phyloP scores from a whole-genome alignment of 176 grass and related monocot genomes.

The barley (Hordeum vulgare) region MorexV3_pseudomolecules_assembly NC_058519.1:427830797-427831296 shows the following conservation, averaged over 20 bases:
- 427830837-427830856: background rate
- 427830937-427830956: constrained; percentile 19
- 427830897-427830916: constrained; percentile 19
- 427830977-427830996: constrained; percentile 43
- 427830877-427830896: background rate
- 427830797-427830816: background rate
- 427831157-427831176: no score
- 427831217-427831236: background rate
- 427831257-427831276: constrained; percentile 24
- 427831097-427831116: constrained; percentile 37
- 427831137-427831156: background rate
- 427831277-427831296: constrained; percentile 97
- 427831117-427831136: background rate
- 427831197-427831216: constrained; percentile 15
- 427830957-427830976: background rate
- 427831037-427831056: constrained; percentile 85
- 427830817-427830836: background rate
- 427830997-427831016: constrained; percentile 44
- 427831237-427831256: constrained; percentile 12
- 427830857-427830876: background rate
- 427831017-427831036: constrained; percentile 75
- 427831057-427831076: constrained; percentile 85
- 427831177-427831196: background rate
- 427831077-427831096: constrained; percentile 91
- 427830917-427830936: constrained; percentile 34